Evolutionary conservation across 2,329 filamentous ascomycete species (phyloP).

Genomic region (Chrysoporthe austroafricana): DNA sequence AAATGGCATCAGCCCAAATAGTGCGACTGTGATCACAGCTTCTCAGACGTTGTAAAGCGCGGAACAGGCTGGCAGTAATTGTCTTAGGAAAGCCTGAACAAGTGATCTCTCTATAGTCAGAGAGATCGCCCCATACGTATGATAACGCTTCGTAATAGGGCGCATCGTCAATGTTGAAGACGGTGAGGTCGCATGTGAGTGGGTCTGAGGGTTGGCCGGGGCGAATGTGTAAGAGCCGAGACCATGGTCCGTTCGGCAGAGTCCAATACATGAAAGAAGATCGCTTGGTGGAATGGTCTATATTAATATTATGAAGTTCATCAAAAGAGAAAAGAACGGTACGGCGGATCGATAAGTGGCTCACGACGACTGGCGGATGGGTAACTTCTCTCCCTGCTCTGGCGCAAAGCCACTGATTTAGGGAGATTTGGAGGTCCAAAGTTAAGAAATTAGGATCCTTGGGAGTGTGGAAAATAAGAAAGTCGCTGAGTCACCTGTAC

Average conservation of each 20-base stretch:
- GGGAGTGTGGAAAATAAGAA: neutral
- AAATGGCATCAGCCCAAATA: neutral
- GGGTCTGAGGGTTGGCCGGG: neutral
- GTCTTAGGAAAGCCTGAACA: neutral
- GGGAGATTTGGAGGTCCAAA: neutral
- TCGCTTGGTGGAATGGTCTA: neutral
- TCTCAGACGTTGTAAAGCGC: neutral
- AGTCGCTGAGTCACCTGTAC: no score
- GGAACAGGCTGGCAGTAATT: neutral
- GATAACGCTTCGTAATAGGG: neutral
- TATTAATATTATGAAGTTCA: neutral
- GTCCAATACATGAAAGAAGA: neutral
- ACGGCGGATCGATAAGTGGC: neutral
- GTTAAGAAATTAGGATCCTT: neutral
- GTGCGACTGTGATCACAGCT: neutral
- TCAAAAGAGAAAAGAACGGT: neutral
- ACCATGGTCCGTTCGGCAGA: neutral
- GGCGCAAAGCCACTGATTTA: neutral
- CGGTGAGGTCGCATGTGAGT: neutral
- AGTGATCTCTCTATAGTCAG: neutral
- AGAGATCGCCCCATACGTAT: neutral
- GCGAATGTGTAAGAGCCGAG: neutral
- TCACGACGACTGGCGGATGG: neutral
- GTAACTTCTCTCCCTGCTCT: no score
- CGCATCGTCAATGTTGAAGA: neutral